A percentile compares a stretch with the other conserved stretches of the same genome.
phyloP scores from a whole-genome alignment of 495 filamentous ascomycete species.

The Xeromyces bisporus region DNA sequence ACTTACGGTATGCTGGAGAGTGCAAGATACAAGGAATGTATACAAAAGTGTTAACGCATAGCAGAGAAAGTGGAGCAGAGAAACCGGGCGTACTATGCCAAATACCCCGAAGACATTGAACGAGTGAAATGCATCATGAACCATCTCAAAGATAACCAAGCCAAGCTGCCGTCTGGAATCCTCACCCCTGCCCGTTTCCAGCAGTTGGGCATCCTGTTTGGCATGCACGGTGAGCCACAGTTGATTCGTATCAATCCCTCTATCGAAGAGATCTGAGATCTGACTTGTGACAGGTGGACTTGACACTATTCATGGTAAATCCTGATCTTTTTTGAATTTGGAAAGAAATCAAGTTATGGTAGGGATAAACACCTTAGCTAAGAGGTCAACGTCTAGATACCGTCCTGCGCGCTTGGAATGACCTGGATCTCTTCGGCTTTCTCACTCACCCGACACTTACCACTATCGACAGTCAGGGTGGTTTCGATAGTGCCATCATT shows the following conservation, averaged over 20 bases:
- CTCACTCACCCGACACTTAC: conserved; percentile 55
- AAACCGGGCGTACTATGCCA: conserved; percentile 65
- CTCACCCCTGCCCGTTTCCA: conserved; percentile 56
- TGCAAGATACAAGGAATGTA: background rate
- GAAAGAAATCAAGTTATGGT: no score
- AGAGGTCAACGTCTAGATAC: conserved; percentile 29
- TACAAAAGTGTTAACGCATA: conserved; percentile 5
- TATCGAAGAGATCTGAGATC: conserved; percentile 2
- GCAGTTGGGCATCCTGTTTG: conserved; percentile 59
- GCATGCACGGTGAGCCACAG: conserved; percentile 44
- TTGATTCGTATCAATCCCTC: background rate
- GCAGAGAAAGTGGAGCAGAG: conserved; percentile 41
- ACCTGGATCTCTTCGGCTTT: conserved; percentile 54
- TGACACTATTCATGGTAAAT: conserved; percentile 45
- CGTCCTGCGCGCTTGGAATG: conserved; percentile 46
- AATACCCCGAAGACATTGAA: conserved; percentile 70
- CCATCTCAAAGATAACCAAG: conserved; percentile 40
- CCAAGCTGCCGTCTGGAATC: conserved; percentile 44
- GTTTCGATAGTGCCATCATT: conserved; percentile 58
- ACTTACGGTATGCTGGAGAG: conserved; percentile 36
- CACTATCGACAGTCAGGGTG: conserved; percentile 43
- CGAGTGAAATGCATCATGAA: conserved; percentile 47
- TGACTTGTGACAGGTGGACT: conserved; percentile 35
- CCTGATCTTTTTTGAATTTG: no score
- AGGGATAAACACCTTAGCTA: no score